Conservation (phyloP, 1,139 yeast species). For the Hansenula lynferdii region DNA sequence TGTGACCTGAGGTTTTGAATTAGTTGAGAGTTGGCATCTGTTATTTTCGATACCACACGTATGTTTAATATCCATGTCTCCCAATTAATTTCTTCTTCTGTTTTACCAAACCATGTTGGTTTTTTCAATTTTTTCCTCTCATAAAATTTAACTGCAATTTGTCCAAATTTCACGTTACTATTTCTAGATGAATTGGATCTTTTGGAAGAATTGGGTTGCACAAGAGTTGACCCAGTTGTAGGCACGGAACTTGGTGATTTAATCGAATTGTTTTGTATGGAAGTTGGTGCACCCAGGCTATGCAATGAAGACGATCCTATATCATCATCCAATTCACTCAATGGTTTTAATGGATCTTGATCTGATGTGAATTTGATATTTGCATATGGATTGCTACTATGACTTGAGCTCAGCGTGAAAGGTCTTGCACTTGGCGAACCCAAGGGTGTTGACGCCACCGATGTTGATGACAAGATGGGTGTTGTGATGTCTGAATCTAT, state of each 20-base stretch:
- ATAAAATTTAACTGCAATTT: constrained; percentile 29
- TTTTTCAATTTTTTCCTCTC: constrained; percentile 27
- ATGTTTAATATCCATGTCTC: constrained; percentile 43
- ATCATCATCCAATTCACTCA: background rate
- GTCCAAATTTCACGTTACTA: constrained; percentile 16
- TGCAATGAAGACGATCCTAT: constrained; percentile 6
- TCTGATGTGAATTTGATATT: constrained; percentile 11
- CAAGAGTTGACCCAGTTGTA: background rate
- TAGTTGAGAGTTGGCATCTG: constrained; percentile 14
- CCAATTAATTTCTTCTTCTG: constrained; percentile 40
- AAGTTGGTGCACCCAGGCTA: constrained; percentile 1
- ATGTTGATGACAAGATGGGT: constrained; percentile 13
- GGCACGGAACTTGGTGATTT: constrained; percentile 7
- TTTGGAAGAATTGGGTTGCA: constrained; percentile 1
- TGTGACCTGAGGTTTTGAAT: constrained; percentile 21
- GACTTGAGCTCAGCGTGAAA: background rate
- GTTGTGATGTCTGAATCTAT: constrained; percentile 15
- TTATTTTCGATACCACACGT: constrained; percentile 19
- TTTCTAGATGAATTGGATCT: constrained; percentile 4
- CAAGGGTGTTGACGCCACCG: constrained; percentile 14
- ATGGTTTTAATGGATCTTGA: constrained; percentile 2
- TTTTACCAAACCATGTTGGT: constrained; percentile 35
- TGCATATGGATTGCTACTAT: constrained; percentile 3
- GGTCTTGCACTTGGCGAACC: constrained; percentile 18
- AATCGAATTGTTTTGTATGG: constrained; percentile 1